Evolutionary conservation across 306 rosid genomes (phyloP), one percentile per base, ranked within the genome.

Genomic region (Prunus campanulata): DNA sequence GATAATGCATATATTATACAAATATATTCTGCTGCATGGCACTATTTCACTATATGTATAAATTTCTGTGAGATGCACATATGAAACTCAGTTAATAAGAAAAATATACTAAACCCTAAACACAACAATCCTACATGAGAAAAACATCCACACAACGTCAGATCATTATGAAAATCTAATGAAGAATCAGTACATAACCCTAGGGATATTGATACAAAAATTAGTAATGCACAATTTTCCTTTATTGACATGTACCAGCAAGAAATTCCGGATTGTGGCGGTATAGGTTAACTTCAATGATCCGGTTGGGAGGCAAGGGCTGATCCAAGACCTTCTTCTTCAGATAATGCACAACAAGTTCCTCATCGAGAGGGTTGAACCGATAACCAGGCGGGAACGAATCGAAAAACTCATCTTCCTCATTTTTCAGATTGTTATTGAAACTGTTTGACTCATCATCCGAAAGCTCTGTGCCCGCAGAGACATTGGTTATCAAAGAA

Each of bases 221-320:
- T 35, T 35, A 5, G 8, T 35, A 35, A 35, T 35, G 7, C 39
- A 35, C 39, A 35, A 35, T 35, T 35, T 35, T 35, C 39, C 39
- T 35, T 35, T 35, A 5, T 35, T 35, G 1, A 35, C 39, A 35
- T 35, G 7, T 32, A 77, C 80, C 75, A n/a, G 80, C 68, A 56
- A 77, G 80, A 2, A 24, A 30, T 7, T 77, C 75, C 0, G 80
- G 80, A 47, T 77, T 69, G 69, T 66, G 20, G 7, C 56, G 62
- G 61, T 77, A 68, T 29, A 77, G 75, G 11, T 77, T 77, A 77
- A 57, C 80, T 14, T 77, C 75, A 35, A 46, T 29, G 39, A 77
- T 57, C 25, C 66, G 52, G 39, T 77, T 65, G 8, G 60, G 30
- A 3, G 80, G 75, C 30, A 77, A n/a, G 2, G 50, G 59, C 70